phyloP scores from a whole-genome alignment of 2,329 filamentous ascomycete species.

The Neoarthrinium moseri region DNA sequence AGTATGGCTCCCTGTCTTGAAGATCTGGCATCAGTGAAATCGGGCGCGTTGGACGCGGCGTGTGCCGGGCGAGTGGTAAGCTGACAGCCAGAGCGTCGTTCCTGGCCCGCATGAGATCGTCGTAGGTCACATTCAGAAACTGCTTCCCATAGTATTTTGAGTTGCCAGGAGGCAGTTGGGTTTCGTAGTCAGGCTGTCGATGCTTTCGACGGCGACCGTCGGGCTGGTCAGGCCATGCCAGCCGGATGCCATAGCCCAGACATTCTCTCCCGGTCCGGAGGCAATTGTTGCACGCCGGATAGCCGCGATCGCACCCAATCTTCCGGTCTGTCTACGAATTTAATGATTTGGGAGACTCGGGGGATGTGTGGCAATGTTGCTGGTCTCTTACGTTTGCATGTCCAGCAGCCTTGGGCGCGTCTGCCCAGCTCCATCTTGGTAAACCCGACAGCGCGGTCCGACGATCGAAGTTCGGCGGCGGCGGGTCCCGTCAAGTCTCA shows the following conservation, averaged over 20 bases:
- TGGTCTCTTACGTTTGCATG: conserved; percentile 37
- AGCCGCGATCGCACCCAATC: conserved; percentile 43
- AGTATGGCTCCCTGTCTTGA: conserved; percentile 26
- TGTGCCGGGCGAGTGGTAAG: conserved; percentile 20
- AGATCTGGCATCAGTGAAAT: conserved; percentile 27
- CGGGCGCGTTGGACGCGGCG: conserved; percentile 23
- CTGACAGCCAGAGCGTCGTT: conserved; percentile 26
- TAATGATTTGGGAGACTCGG: neutral
- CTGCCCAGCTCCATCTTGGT: conserved; percentile 29
- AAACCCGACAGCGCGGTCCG: too few relatives aligned
- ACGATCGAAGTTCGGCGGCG: too few relatives aligned
- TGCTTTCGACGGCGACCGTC: conserved; percentile 38
- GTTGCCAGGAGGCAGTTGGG: conserved; percentile 23
- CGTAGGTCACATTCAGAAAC: conserved; percentile 38
- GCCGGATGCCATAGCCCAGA: conserved; percentile 42
- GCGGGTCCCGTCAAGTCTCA: too few relatives aligned
- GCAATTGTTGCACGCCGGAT: conserved; percentile 44
- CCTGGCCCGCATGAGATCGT: conserved; percentile 31
- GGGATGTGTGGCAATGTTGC: neutral
- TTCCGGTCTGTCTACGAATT: conserved; percentile 37
- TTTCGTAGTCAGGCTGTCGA: conserved; percentile 28
- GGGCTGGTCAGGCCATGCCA: conserved; percentile 46
- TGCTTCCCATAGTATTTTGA: conserved; percentile 31
- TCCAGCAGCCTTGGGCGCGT: conserved; percentile 39
- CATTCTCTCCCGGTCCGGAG: conserved; percentile 38